Conservation (phyloP, 139 green algal species). For the Chlorella sp. region DNA sequence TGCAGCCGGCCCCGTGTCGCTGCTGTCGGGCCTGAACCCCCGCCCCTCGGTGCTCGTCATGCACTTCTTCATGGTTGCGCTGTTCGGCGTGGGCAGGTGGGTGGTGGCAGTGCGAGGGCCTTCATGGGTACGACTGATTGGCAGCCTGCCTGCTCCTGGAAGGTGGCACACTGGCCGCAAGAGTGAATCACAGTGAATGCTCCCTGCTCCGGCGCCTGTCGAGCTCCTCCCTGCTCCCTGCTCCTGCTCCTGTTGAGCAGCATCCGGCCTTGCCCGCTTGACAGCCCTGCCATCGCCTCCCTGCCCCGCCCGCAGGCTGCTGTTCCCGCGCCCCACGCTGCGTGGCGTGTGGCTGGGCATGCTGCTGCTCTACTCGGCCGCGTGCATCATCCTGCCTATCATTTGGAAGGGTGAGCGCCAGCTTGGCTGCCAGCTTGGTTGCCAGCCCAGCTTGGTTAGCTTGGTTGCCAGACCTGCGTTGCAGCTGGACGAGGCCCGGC, state of each 20-base stretch:
- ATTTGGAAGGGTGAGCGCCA: slow-evolving; percentile 57
- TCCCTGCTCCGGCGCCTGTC: no score
- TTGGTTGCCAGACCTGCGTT: not conserved
- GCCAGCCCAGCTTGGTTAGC: no score
- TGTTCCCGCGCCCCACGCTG: slow-evolving; percentile 84
- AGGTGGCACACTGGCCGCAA: no score
- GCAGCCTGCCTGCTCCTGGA: no score
- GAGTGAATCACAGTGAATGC: no score
- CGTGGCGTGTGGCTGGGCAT: slow-evolving; percentile 60
- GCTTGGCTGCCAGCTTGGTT: not conserved
- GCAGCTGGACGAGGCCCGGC: slow-evolving; percentile 43
- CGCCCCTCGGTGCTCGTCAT: slow-evolving; percentile 86
- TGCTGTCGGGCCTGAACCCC: slow-evolving; percentile 93
- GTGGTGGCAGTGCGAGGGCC: not conserved
- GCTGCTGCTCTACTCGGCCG: slow-evolving; percentile 67
- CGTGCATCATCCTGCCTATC: slow-evolving; percentile 92
- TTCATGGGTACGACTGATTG: no score
- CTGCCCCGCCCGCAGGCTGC: slow-evolving; percentile 56
- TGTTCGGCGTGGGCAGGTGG: slow-evolving; percentile 83
- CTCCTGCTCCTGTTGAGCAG: no score
- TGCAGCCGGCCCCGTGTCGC: slow-evolving; percentile 77
- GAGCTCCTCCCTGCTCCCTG: not conserved
- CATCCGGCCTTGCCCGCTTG: no score
- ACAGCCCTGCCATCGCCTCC: not conserved
- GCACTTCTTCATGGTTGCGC: slow-evolving; percentile 97